Percentiles rank a stretch among this genome's conserved stretches.
phyloP scores from a whole-genome alignment of 371 early-diverging fungal species.

The Actinomucor elegans region DNA sequence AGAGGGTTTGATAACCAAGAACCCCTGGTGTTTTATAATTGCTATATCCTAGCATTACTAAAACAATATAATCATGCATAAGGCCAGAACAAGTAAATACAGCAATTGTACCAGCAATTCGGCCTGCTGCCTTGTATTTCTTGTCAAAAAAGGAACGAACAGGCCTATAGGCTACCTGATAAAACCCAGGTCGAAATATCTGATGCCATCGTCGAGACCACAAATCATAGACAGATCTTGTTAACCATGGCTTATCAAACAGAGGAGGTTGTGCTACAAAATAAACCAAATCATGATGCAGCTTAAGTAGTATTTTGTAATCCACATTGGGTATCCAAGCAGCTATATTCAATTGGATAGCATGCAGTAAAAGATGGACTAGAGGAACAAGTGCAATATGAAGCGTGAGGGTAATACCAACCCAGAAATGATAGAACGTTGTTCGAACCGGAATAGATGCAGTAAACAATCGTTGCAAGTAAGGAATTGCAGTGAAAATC shows the following conservation, averaged over 20 bases:
- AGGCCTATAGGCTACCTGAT: conserved; percentile 25
- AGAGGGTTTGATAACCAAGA: conserved; percentile 26
- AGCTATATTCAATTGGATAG: conserved; percentile 5
- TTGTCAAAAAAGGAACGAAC: conserved; percentile 16
- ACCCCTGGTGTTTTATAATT: conserved; percentile 12
- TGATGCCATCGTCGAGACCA: conserved; percentile 44
- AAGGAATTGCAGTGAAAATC: not conserved
- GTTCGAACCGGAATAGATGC: not conserved
- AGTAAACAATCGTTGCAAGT: not conserved
- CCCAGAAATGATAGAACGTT: conserved; percentile 17
- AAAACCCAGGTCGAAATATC: conserved; percentile 32
- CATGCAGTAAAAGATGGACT: conserved; percentile 12
- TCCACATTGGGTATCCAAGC: conserved; percentile 4
- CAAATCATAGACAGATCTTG: conserved; percentile 27
- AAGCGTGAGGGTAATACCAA: conserved; percentile 22
- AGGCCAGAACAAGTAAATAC: conserved; percentile 33
- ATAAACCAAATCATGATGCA: conserved; percentile 2
- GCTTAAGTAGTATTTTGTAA: not conserved
- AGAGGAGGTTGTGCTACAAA: conserved; percentile 27
- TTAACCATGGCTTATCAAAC: conserved; percentile 30
- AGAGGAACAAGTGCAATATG: conserved; percentile 27
- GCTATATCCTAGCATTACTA: conserved; percentile 23
- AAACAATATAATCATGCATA: conserved; percentile 42
- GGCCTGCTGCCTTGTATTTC: conserved; percentile 5
- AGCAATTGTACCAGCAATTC: conserved; percentile 20